Conservation (phyloP, 805 yeast species). For the Pichia exigua region DNA sequence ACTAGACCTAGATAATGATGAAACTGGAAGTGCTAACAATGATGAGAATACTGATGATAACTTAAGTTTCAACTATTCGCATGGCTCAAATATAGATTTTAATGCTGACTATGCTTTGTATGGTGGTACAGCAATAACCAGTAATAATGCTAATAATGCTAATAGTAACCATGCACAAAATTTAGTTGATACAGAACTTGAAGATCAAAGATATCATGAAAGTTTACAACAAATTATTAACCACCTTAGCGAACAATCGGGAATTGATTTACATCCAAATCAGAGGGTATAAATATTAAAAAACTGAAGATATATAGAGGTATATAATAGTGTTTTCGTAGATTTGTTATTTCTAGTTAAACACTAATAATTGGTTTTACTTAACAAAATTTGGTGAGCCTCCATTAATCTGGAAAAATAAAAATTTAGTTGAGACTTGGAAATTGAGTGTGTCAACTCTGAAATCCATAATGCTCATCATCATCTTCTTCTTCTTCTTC, state of each 20-base stretch:
- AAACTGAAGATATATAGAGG: neutral
- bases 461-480: neutral
- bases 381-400: too few relatives aligned
- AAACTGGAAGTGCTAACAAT: neutral
- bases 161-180: neutral
- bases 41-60: neutral
- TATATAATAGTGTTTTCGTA: neutral
- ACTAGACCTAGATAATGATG: slow-evolving; percentile 22
- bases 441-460: neutral
- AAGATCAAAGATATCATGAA: slow-evolving; percentile 1
- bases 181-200: slow-evolving; percentile 7
- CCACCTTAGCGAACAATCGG: slow-evolving; percentile 1
- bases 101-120: slow-evolving; percentile 5
- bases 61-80: neutral
- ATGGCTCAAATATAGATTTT: slow-evolving; percentile 7
- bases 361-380: too few relatives aligned
- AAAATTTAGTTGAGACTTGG: neutral
- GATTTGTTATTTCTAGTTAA: too few relatives aligned
- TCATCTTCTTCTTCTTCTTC: neutral
- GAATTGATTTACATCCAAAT: neutral
- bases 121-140: neutral
- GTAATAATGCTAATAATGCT: neutral
- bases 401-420: too few relatives aligned
- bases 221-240: slow-evolving; percentile 1
- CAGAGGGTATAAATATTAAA: neutral